A percentile compares a stretch with the other conserved stretches of the same genome.
Conservation (phyloP, 768 basidiomycete species). For the Brasilioporus rufonigricans region DNA sequence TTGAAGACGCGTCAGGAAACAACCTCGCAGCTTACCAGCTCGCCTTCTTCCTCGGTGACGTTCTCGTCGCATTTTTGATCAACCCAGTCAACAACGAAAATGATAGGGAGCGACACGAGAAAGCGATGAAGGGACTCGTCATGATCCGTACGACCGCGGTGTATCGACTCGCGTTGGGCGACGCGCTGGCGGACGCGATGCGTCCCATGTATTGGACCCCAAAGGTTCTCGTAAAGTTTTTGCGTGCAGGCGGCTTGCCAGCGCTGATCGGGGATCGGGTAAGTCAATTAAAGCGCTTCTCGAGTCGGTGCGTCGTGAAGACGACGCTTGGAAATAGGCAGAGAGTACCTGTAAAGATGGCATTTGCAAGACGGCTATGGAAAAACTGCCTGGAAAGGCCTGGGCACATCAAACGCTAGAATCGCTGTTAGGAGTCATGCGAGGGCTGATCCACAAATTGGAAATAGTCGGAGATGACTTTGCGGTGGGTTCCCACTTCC, state of each 20-base stretch:
- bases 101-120: background rate
- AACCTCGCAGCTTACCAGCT: background rate
- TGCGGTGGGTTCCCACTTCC: background rate
- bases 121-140: background rate
- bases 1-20: background rate
- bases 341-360: background rate
- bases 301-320: background rate
- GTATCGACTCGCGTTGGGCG: background rate
- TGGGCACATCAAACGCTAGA: background rate
- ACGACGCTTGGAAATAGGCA: background rate
- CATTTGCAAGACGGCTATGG: background rate
- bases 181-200: background rate
- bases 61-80: background rate
- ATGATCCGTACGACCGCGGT: background rate
- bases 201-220: background rate
- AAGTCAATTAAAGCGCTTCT: background rate
- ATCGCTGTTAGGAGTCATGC: background rate
- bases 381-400: background rate
- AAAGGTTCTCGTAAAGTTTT: background rate
- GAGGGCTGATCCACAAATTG: background rate
- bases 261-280: background rate
- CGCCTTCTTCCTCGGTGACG: background rate
- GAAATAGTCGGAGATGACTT: background rate
- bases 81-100: background rate
- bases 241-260: background rate